Base-by-base conservation (phyloP, 345 rosid genomes). In the Lenwebbia sp. region DNA sequence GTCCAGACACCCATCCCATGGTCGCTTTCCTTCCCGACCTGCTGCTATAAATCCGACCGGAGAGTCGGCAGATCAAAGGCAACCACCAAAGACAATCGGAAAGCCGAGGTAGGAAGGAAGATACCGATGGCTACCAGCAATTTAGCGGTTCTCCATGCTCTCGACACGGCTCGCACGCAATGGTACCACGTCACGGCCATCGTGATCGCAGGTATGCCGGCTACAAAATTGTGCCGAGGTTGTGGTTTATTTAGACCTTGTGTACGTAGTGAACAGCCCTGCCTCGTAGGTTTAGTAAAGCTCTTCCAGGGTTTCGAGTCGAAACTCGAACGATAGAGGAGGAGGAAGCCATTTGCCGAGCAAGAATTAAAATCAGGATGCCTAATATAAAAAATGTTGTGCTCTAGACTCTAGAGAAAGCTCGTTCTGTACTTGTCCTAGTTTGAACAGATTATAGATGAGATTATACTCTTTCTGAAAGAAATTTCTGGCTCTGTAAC, bases 141-240 rank as follows among this genome's bases (percentile, higher is more conserved):
- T 51, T 54, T 92, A 83, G 92, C 92, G n/a, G 89, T 95, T 83
- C 93, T 94, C 0, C 85, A 85, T 13, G 96, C 96, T n/a, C 95
- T 95, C 5, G 98, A 93, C 89, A 83, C 76, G 19, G 95, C 95
- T 33, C 85, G 86, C 3, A 93, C 95, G 7, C 96, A 94, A 86
- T 89, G 91, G 90, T 94, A 93, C 92, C 98, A 94, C 84, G 8
- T 93, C 82, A 93, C 91, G 0, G 93, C 96, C 26, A 92, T 94
- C 21, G 90, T 95, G 23, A 93, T 94, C 17, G 96, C 98, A 1
- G 96, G 78, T 70, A 70, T 37, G 22, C 25, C 19, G 76, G 6
- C 25, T 9, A 33, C 10, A 2, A 70, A 70, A 25, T 70, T 19
- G 25, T 70, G 47, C 78, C 21, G 2, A 37, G 78, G 26, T 70